Evolutionary conservation across 805 yeast genomes (phyloP).

Genomic region (Suhomyces emberorum): DNA sequence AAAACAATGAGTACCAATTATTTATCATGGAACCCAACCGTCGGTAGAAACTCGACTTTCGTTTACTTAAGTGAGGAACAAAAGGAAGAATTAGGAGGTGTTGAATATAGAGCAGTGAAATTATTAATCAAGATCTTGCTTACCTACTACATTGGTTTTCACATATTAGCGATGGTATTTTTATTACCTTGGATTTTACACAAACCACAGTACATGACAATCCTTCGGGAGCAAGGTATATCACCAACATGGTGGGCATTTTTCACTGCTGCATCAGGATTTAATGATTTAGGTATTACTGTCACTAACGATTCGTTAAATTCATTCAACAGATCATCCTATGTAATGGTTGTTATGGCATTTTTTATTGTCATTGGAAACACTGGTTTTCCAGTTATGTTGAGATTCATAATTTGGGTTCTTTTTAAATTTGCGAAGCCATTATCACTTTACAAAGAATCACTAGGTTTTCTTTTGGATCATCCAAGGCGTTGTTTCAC

Average conservation of each 20-base stretch:
- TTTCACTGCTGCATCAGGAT: constrained; percentile 74
- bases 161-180: constrained; percentile 50
- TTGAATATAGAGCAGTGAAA: constrained; percentile 88
- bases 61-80: constrained; percentile 77
- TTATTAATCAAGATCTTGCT: constrained; percentile 64
- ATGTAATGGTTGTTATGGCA: constrained; percentile 57
- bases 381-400: constrained; percentile 86
- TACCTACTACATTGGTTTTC: constrained; percentile 73
- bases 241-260: constrained; percentile 92
- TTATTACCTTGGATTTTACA: constrained; percentile 56
- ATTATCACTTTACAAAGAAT: constrained; percentile 63
- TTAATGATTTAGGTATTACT: constrained; percentile 83
- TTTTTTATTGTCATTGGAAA: constrained; percentile 87
- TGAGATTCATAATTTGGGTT: constrained; percentile 82
- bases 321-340: constrained; percentile 61
- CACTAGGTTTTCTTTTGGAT: constrained; percentile 80
- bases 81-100: constrained; percentile 95
- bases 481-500: constrained; percentile 98
- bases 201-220: constrained; percentile 38
- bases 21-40: constrained; percentile 84
- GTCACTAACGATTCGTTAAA: constrained; percentile 78
- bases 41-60: constrained; percentile 92
- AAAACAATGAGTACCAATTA: constrained; percentile 55
- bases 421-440: constrained; percentile 65
- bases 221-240: constrained; percentile 55